These are phyloP conservation scores for Fomitopsis schrenkii DNA, from an alignment of 1,284 basidiomycete genomes.

Conservation along the genomic window DNA sequence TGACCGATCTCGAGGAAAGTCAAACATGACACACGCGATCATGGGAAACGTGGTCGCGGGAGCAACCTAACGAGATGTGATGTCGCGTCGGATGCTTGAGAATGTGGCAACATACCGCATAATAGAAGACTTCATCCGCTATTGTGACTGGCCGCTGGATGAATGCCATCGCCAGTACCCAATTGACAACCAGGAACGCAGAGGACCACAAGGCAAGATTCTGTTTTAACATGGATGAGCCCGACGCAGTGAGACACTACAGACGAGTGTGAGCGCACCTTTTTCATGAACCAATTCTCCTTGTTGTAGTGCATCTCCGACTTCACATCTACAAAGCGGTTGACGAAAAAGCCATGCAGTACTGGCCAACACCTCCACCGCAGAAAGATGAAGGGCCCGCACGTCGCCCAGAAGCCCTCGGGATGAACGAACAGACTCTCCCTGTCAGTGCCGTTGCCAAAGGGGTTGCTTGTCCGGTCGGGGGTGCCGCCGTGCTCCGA, in stretches of 20 bases:
- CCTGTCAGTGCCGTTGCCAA: conserved; percentile 30
- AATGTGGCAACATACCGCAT: conserved; percentile 40
- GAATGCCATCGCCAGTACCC: conserved; percentile 59
- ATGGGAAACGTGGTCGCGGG: conserved; percentile 39
- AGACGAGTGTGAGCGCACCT: conserved; percentile 27
- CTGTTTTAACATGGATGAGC: conserved; percentile 17
- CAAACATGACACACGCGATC: conserved; percentile 56
- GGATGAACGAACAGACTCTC: conserved; percentile 27
- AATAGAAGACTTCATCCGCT: conserved; percentile 60
- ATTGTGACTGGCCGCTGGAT: conserved; percentile 41
- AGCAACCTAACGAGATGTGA: conserved; percentile 29
- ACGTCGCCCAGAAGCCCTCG: conserved; percentile 29
- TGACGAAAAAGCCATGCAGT: conserved; percentile 47
- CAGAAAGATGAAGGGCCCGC: conserved; percentile 27
- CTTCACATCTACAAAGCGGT: conserved; percentile 52
- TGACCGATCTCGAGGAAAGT: conserved; percentile 62
- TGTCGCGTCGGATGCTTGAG: not conserved
- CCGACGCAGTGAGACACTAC: not conserved
- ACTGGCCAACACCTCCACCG: conserved; percentile 40
- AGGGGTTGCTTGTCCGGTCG: conserved; percentile 39
- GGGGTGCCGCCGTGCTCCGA: conserved; percentile 46
- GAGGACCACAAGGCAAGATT: conserved; percentile 61
- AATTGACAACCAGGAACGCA: conserved; percentile 65
- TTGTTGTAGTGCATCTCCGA: conserved; percentile 55
- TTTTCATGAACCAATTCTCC: conserved; percentile 49